Percentiles rank a stretch among this genome's conserved stretches.
These are phyloP conservation scores for Fraxinus latifolia DNA, from an alignment of 305 asterid genomes.

Conservation along the genomic window DNA sequence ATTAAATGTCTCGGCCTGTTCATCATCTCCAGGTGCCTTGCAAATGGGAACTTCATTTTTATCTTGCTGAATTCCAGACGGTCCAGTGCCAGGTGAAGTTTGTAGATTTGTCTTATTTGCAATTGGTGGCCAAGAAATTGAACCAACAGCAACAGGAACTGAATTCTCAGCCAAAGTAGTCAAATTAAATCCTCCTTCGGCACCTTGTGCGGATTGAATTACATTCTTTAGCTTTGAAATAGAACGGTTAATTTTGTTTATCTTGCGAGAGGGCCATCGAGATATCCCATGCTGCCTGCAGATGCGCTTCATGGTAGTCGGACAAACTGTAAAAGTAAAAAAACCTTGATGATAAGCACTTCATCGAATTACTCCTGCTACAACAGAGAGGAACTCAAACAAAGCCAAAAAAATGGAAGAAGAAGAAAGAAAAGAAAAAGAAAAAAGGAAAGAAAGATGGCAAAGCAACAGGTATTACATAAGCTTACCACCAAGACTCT, in stretches of 20 bases:
- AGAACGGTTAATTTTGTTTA: conserved; percentile 84
- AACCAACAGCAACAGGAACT: conserved; percentile 60
- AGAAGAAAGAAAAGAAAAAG: neutral
- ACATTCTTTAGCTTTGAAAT: conserved; percentile 73
- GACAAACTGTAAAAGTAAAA: conserved; percentile 62
- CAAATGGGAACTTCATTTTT: conserved; percentile 34
- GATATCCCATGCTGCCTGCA: conserved; percentile 94
- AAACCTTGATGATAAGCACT: conserved; percentile 11
- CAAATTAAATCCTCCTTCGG: conserved; percentile 70
- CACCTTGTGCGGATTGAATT: conserved; percentile 79
- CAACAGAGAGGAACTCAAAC: neutral
- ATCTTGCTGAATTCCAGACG: conserved; percentile 50
- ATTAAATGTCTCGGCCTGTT: conserved; percentile 33
- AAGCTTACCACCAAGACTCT: conserved; percentile 83
- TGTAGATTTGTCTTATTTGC: conserved; percentile 40
- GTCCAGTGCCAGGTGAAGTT: conserved; percentile 37
- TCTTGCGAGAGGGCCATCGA: conserved; percentile 97
- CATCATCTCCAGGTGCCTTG: conserved; percentile 33
- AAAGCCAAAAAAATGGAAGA: neutral
- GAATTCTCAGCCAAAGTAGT: conserved; percentile 58
- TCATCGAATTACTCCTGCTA: neutral
- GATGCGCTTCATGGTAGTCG: conserved; percentile 89
- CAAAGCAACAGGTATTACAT: neutral
- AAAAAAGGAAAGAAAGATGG: neutral
- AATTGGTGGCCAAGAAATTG: conserved; percentile 61